These are phyloP conservation scores for Lophiostoma macrostomum DNA, from an alignment of 495 filamentous ascomycete genomes.

Conservation along the genomic window DNA sequence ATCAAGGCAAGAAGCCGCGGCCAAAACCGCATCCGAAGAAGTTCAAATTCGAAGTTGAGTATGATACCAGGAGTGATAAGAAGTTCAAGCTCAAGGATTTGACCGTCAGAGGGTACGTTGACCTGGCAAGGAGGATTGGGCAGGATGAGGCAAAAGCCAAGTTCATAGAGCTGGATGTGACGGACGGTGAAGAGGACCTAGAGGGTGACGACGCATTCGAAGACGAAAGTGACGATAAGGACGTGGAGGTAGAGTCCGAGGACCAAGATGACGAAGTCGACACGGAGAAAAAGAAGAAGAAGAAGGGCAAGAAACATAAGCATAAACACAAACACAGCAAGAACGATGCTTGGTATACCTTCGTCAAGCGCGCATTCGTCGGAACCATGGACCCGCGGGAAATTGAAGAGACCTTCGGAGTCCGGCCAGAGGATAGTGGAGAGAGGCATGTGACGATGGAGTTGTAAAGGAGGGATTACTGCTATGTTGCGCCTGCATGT, in stretches of 20 bases:
- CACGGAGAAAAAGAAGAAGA: constrained; percentile 43
- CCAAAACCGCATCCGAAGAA: constrained; percentile 54
- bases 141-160: constrained; percentile 42
- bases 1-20: constrained; percentile 37
- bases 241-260: constrained; percentile 18
- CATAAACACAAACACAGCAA: constrained; percentile 47
- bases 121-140: constrained; percentile 76
- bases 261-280: constrained; percentile 31
- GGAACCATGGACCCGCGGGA: constrained; percentile 63
- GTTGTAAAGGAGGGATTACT: constrained; percentile 13
- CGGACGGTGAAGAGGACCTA: constrained; percentile 27
- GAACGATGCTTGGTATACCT: constrained; percentile 67
- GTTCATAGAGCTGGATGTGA: constrained; percentile 33
- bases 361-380: constrained; percentile 76
- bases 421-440: not conserved
- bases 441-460: constrained; percentile 9
- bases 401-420: constrained; percentile 42
- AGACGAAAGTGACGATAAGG: constrained; percentile 25
- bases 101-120: constrained; percentile 76
- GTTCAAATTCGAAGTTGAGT: constrained; percentile 80
- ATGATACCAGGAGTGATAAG: constrained; percentile 72
- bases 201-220: constrained; percentile 23
- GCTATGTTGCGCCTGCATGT: too few relatives aligned
- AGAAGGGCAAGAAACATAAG: constrained; percentile 45
- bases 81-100: constrained; percentile 75